Percentiles rank a stretch among this genome's conserved stretches.
Conservation (phyloP, 805 yeast species). For the Wickerhamiella occidentalis region DNA sequence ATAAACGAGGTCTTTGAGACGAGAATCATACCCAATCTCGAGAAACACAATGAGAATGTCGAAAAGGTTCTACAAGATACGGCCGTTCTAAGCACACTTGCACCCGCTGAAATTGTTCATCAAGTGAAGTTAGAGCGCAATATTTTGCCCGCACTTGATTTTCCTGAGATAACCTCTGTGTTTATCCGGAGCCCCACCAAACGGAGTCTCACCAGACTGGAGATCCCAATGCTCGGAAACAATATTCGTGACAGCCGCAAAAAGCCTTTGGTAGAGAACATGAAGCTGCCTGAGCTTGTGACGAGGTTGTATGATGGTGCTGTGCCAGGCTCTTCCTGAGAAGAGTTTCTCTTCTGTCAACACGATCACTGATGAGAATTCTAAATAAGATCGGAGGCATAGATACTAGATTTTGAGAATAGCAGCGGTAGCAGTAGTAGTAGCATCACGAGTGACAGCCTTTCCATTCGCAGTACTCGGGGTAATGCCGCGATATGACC, state of each 20-base stretch:
- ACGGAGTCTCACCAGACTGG: background rate
- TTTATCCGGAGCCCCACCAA: background rate
- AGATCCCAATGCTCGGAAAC: background rate
- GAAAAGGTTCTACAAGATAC: background rate
- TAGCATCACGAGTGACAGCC: too few relatives aligned
- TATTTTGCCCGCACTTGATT: background rate
- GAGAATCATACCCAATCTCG: background rate
- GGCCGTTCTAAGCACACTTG: background rate
- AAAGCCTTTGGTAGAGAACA: background rate
- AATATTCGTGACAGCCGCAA: background rate
- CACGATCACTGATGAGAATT: too few relatives aligned
- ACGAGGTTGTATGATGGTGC: background rate
- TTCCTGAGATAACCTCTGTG: background rate
- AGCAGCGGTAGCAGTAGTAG: too few relatives aligned
- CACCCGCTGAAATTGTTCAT: background rate
- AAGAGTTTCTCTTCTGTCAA: too few relatives aligned
- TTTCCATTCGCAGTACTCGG: too few relatives aligned
- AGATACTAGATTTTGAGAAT: too few relatives aligned
- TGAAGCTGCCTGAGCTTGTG: background rate
- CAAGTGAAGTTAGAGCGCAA: background rate
- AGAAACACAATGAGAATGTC: background rate
- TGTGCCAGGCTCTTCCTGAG: too few relatives aligned
- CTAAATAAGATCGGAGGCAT: too few relatives aligned
- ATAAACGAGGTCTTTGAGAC: background rate
- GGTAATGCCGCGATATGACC: too few relatives aligned